Conservation (phyloP, 176 grass and related monocot species). For the Oryza glaberrima region DNA sequence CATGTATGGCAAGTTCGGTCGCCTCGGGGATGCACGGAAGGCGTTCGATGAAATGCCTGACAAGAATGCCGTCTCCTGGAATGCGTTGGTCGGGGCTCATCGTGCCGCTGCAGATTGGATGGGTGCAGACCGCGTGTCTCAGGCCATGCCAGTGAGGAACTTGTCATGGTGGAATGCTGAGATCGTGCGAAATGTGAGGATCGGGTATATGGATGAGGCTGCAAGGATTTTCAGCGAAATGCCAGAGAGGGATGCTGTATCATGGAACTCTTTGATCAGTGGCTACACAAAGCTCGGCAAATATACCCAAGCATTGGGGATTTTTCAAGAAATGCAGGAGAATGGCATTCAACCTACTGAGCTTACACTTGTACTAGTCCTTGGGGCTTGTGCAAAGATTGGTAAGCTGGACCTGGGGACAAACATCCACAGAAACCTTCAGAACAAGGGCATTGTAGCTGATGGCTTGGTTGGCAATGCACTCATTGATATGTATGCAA, state of each 20-base stretch:
- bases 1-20: slow-evolving; percentile 59
- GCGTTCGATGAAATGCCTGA: slow-evolving; percentile 66
- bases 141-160: slow-evolving; percentile 49
- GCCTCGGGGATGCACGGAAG: slow-evolving; percentile 37
- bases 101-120: slow-evolving; percentile 36
- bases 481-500: slow-evolving; percentile 81
- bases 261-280: slow-evolving; percentile 75
- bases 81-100: slow-evolving; percentile 52
- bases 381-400: slow-evolving; percentile 60
- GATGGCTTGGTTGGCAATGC: slow-evolving; percentile 73
- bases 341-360: slow-evolving; percentile 56
- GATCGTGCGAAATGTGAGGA: slow-evolving; percentile 53
- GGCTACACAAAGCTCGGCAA: slow-evolving; percentile 49
- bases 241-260: slow-evolving; percentile 54
- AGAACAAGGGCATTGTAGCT: slow-evolving; percentile 24
- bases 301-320: slow-evolving; percentile 35
- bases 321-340: slow-evolving; percentile 61
- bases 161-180: slow-evolving; percentile 63
- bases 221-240: slow-evolving; percentile 51
- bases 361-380: slow-evolving; percentile 57
- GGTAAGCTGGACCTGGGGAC: slow-evolving; percentile 51
- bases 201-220: slow-evolving; percentile 43
- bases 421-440: slow-evolving; percentile 56
- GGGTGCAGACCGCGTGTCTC: slow-evolving; percentile 38
- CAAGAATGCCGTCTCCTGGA: slow-evolving; percentile 60